phyloP scores from a whole-genome alignment of 768 basidiomycete species.

The Leucocoprinus leucothites region DNA sequence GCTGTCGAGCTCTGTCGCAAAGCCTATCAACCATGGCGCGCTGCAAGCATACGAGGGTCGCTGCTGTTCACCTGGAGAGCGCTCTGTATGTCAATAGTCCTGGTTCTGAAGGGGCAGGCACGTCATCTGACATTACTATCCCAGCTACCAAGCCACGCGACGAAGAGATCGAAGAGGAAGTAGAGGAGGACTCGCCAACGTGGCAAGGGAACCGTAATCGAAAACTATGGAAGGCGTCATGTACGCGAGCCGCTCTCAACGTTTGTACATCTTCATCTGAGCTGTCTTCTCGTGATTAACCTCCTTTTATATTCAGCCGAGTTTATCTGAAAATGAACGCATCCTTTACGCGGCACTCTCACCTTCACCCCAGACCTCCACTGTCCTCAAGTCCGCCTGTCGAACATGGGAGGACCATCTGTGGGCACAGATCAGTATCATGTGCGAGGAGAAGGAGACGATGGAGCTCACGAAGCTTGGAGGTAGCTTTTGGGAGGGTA shows the following conservation, averaged over 20 bases:
- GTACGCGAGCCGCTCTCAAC: conserved; percentile 73
- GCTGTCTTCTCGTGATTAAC: background rate
- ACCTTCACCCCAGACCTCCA: conserved; percentile 65
- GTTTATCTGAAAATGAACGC: conserved; percentile 71
- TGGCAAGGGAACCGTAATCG: conserved; percentile 78
- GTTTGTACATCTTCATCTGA: conserved; percentile 35
- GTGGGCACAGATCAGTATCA: conserved; percentile 83
- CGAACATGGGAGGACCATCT: conserved; percentile 93
- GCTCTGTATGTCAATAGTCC: conserved; percentile 46
- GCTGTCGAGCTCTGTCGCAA: conserved; percentile 80
- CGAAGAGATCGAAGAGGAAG: conserved; percentile 48
- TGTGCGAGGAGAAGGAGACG: conserved; percentile 80
- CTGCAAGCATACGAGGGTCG: conserved; percentile 85
- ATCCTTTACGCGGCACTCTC: conserved; percentile 83
- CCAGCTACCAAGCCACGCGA: conserved; percentile 38
- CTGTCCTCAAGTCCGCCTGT: conserved; percentile 69
- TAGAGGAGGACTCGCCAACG: conserved; percentile 46
- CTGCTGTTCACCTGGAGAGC: conserved; percentile 73
- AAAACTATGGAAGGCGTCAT: conserved; percentile 85
- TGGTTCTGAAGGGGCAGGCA: background rate
- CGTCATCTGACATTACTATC: background rate
- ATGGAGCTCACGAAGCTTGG: conserved; percentile 64
- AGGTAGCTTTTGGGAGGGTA: conserved; percentile 81
- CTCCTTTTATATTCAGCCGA: conserved; percentile 35
- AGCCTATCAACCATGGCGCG: conserved; percentile 89